phyloP scores from a whole-genome alignment of 2,329 filamentous ascomycete species.

The Beauveria brongniartii region DNA sequence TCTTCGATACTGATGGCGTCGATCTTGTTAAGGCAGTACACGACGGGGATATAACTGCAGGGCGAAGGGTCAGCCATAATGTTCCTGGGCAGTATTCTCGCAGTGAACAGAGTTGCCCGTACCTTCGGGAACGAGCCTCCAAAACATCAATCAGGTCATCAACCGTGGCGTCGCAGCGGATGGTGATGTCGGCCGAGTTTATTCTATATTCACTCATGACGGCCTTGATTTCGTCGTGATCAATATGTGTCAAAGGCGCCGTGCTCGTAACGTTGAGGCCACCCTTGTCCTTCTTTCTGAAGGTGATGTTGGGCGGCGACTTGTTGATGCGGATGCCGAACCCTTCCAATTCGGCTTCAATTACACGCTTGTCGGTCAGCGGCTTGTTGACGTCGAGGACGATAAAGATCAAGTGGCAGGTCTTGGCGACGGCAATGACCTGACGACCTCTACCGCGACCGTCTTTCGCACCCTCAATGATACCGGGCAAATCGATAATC shows the following conservation, averaged over 20 bases:
- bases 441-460: constrained; percentile 95
- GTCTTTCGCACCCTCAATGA: constrained; percentile 97
- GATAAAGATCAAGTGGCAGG: constrained; percentile 97
- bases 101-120: constrained; percentile 11
- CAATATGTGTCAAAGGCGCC: constrained; percentile 83
- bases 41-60: constrained; percentile 87
- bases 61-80: not conserved
- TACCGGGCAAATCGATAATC: constrained; percentile 96
- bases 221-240: constrained; percentile 92
- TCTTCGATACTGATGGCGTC: constrained; percentile 97
- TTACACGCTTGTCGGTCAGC: constrained; percentile 90
- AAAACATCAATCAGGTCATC: constrained; percentile 95
- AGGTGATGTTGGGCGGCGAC: constrained; percentile 93
- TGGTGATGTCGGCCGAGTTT: constrained; percentile 92
- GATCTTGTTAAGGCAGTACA: constrained; percentile 99
- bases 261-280: constrained; percentile 95
- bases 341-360: constrained; percentile 89
- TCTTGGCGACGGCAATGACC: constrained; percentile 98
- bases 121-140: constrained; percentile 75
- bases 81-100: constrained; percentile 2
- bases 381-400: constrained; percentile 98
- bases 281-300: constrained; percentile 99
- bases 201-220: constrained; percentile 98
- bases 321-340: constrained; percentile 99
- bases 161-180: constrained; percentile 93